Evolutionary conservation across 106 monocot genomes (phyloP).

Genomic region (Dendrobium huoshanense): DNA sequence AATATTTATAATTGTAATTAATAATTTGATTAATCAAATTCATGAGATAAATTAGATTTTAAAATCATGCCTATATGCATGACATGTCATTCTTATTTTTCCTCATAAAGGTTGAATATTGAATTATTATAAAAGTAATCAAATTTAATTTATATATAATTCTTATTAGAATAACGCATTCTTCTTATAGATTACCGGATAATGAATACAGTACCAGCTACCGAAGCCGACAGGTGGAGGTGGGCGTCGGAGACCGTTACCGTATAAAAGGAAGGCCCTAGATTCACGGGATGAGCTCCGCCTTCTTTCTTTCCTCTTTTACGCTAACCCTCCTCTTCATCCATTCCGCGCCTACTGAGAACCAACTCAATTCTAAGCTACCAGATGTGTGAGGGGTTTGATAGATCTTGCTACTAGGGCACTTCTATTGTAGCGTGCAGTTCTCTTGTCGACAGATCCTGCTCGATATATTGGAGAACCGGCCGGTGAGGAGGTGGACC

Average conservation of each 20-base stretch:
- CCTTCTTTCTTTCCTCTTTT: not conserved
- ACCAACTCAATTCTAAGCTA: not conserved
- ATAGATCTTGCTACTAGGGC: not conserved
- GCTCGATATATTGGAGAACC: not conserved
- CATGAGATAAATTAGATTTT: too few relatives aligned
- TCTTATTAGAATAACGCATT: too few relatives aligned
- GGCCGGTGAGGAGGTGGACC: not conserved
- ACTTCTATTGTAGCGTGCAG: not conserved
- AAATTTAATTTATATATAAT: too few relatives aligned
- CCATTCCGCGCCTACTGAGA: not conserved
- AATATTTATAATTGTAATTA: too few relatives aligned
- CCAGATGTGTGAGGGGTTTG: not conserved
- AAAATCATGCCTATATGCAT: too few relatives aligned
- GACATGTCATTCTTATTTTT: too few relatives aligned
- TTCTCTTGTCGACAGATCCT: not conserved
- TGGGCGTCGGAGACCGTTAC: not conserved
- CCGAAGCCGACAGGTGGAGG: not conserved
- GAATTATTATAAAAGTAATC: too few relatives aligned
- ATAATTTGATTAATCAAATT: too few relatives aligned
- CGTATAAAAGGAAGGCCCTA: slow-evolving; percentile 7
- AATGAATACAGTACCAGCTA: not conserved
- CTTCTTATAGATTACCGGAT: not conserved
- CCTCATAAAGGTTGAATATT: too few relatives aligned
- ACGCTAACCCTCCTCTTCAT: not conserved
- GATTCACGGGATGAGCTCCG: slow-evolving; percentile 6